These are phyloP conservation scores for Thecaphora thlaspeos DNA, from an alignment of 1,284 basidiomycete genomes.

Conservation along the genomic window DNA sequence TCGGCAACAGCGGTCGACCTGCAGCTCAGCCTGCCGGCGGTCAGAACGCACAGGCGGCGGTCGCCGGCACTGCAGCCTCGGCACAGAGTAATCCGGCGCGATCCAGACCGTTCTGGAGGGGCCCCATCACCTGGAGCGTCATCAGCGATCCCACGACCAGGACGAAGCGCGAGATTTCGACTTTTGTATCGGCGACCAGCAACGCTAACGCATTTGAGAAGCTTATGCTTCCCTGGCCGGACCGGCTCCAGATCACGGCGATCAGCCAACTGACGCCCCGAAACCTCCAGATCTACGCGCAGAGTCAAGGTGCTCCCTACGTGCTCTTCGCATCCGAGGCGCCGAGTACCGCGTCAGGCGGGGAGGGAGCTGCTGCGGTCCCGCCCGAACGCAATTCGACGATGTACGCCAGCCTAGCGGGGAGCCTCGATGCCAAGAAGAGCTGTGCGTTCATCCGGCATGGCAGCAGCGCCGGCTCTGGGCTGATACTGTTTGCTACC, in stretches of 20 bases:
- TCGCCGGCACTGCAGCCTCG: not conserved
- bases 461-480: constrained; percentile 26
- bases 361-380: constrained; percentile 6
- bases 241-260: constrained; percentile 35
- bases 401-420: constrained; percentile 42
- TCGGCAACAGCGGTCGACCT: no score
- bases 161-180: constrained; percentile 30
- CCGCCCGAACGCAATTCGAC: constrained; percentile 35
- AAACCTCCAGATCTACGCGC: constrained; percentile 34
- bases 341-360: not conserved
- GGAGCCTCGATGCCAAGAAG: constrained; percentile 40
- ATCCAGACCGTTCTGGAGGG: constrained; percentile 43
- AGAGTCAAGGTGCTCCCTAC: constrained; percentile 32
- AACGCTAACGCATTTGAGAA: constrained; percentile 16
- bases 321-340: constrained; percentile 31
- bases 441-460: constrained; percentile 44
- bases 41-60: not conserved
- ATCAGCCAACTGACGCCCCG: constrained; percentile 31
- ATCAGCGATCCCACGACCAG: constrained; percentile 26
- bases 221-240: constrained; percentile 31
- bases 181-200: constrained; percentile 38
- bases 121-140: constrained; percentile 42
- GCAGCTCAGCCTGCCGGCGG: no score
- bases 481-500: constrained; percentile 37
- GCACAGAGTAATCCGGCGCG: constrained; percentile 8